These are phyloP conservation scores for Lenzites betulinus DNA, from an alignment of 768 basidiomycete species.

Conservation along the genomic window DNA sequence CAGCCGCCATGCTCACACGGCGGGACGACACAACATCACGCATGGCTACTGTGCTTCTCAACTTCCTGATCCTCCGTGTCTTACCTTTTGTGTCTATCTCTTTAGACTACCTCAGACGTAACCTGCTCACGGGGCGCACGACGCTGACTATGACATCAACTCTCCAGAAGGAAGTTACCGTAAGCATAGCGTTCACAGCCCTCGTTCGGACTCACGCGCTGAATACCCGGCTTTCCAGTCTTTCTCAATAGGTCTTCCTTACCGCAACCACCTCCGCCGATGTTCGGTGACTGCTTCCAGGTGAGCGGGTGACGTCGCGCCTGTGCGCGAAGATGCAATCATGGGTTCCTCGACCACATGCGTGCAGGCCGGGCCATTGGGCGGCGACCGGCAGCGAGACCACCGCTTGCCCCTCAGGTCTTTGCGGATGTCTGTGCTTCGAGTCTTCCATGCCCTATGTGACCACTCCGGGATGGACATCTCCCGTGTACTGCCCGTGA, in stretches of 20 bases:
- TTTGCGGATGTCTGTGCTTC: neutral
- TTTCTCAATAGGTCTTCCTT: neutral
- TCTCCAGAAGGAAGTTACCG: neutral
- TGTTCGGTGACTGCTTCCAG: neutral
- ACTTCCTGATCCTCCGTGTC: slow-evolving; percentile 16
- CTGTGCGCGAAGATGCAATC: slow-evolving; percentile 7
- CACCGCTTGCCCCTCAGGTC: neutral
- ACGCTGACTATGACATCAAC: neutral
- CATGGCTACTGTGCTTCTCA: slow-evolving; percentile 11
- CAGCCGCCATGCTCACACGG: neutral
- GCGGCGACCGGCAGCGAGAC: neutral
- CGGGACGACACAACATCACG: neutral
- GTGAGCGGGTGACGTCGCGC: neutral
- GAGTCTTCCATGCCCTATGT: neutral
- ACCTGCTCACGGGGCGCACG: neutral
- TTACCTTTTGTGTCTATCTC: neutral
- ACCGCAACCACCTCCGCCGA: neutral
- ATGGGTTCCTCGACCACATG: slow-evolving; percentile 10
- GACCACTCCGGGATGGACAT: neutral
- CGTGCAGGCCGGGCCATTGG: neutral
- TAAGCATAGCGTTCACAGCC: neutral
- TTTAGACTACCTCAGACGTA: neutral
- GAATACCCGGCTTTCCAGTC: too few species aligned
- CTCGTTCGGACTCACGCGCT: neutral
- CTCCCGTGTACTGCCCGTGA: neutral